phyloP scores from a whole-genome alignment of 805 yeast species.

The Sungouiella blattae region DNA sequence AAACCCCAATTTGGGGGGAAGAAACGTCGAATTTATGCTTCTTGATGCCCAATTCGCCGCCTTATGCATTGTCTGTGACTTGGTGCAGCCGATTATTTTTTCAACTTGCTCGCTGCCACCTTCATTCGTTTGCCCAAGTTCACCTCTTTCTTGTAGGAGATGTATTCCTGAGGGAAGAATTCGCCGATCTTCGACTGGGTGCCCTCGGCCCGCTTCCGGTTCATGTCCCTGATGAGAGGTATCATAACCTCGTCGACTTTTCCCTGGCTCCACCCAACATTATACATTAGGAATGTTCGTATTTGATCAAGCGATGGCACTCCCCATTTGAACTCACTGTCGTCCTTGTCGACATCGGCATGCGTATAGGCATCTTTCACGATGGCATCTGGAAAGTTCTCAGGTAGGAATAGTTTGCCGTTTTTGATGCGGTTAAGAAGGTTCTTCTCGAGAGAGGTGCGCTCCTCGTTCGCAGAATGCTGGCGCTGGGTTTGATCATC shows the following conservation, averaged over 20 bases:
- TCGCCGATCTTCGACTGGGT: conserved; percentile 61
- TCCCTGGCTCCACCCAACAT: conserved; percentile 77
- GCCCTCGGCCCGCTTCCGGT: conserved; percentile 53
- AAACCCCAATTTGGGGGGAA: no score
- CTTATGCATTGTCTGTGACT: no score
- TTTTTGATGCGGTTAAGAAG: conserved; percentile 52
- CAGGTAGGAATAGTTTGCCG: conserved; percentile 54
- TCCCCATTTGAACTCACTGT: conserved; percentile 85
- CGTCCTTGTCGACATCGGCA: conserved; percentile 85
- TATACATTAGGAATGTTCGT: conserved; percentile 61
- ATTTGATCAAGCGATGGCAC: conserved; percentile 78
- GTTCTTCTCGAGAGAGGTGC: conserved; percentile 51
- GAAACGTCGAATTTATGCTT: no score
- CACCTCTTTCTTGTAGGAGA: conserved; percentile 43
- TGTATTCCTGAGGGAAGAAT: conserved; percentile 61
- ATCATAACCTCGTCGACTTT: conserved; percentile 77
- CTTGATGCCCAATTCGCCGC: no score
- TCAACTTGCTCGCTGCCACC: conserved; percentile 52
- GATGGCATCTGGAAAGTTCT: conserved; percentile 63
- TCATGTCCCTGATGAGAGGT: conserved; percentile 80
- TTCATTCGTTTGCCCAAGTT: conserved; percentile 59
- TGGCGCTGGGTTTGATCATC: conserved; percentile 40
- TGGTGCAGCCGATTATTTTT: conserved; percentile 4
- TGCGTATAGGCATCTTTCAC: conserved; percentile 70
- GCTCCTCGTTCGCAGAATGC: conserved; percentile 37